Conservation (phyloP, 257 asterid species). For the Solanum sparsipilum region DNA sequence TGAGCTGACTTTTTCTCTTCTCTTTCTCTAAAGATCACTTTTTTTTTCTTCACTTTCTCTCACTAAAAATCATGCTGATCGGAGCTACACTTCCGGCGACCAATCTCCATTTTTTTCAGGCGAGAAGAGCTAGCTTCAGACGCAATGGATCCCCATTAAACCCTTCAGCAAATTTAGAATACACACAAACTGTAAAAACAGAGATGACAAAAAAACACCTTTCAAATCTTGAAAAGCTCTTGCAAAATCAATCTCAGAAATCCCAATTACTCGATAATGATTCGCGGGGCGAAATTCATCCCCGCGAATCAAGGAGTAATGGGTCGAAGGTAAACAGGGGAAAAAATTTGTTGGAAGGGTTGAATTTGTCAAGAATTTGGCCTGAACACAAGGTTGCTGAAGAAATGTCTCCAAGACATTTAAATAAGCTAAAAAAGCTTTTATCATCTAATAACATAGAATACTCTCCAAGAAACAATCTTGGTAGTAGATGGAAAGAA, state of each 20-base stretch:
- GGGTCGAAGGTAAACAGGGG: conserved; percentile 5
- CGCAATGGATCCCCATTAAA: conserved; percentile 46
- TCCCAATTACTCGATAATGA: conserved; percentile 4
- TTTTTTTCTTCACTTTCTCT: background rate
- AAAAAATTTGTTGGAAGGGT: conserved; percentile 25
- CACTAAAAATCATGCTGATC: conserved; percentile 29
- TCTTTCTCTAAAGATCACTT: background rate
- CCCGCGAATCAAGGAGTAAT: background rate
- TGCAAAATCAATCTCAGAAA: conserved; percentile 21
- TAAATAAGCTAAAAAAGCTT: conserved; percentile 55
- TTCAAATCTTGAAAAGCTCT: conserved; percentile 47
- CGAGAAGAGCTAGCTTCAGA: conserved; percentile 24
- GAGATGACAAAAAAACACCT: conserved; percentile 43
- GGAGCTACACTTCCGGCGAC: conserved; percentile 48
- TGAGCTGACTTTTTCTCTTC: background rate
- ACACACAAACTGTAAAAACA: background rate
- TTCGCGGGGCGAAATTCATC: background rate
- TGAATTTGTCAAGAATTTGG: conserved; percentile 43
- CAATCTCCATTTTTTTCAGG: conserved; percentile 27
- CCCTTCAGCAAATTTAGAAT: conserved; percentile 8
- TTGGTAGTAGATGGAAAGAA: conserved; percentile 66
- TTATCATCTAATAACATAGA: conserved; percentile 44
- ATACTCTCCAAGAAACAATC: conserved; percentile 62
- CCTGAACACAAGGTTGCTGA: conserved; percentile 75
- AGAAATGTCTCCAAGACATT: conserved; percentile 78